Evolutionary conservation across 345 rosid species (phyloP).

Genomic region (Bruguiera parviflora): DNA sequence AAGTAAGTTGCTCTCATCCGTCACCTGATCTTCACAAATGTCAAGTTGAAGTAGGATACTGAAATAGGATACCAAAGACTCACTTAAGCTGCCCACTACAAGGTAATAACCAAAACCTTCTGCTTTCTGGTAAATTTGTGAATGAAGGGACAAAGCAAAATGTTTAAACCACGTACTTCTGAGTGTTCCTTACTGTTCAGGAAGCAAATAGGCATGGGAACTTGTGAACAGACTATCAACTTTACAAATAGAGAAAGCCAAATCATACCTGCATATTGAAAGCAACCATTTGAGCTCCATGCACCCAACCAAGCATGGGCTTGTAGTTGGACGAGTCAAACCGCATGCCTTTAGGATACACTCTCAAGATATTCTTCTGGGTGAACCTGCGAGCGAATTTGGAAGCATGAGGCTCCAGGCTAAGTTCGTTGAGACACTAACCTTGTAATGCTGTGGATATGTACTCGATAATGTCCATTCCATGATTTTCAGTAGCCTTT

Average conservation of each 20-base stretch:
- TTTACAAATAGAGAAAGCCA: neutral
- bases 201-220: too few species aligned
- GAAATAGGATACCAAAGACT: too few species aligned
- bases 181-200: too few species aligned
- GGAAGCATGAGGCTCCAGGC: neutral
- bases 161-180: neutral
- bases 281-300: constrained; percentile 36
- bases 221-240: too few species aligned
- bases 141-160: neutral
- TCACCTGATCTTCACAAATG: neutral
- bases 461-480: constrained; percentile 25
- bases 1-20: neutral
- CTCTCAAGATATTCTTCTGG: constrained; percentile 49
- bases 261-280: constrained; percentile 32
- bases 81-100: too few species aligned
- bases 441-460: neutral
- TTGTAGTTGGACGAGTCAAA: constrained; percentile 59
- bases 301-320: constrained; percentile 43
- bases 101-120: neutral
- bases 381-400: constrained; percentile 27
- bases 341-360: constrained; percentile 59
- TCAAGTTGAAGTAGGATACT: neutral
- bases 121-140: neutral
- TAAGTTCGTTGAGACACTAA: too few species aligned
- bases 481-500: constrained; percentile 30